A percentile compares a stretch with the other conserved stretches of the same genome.
These are phyloP conservation scores for Arachnopeziza araneosa DNA, from an alignment of 2,329 filamentous ascomycete species.

Conservation along the genomic window DNA sequence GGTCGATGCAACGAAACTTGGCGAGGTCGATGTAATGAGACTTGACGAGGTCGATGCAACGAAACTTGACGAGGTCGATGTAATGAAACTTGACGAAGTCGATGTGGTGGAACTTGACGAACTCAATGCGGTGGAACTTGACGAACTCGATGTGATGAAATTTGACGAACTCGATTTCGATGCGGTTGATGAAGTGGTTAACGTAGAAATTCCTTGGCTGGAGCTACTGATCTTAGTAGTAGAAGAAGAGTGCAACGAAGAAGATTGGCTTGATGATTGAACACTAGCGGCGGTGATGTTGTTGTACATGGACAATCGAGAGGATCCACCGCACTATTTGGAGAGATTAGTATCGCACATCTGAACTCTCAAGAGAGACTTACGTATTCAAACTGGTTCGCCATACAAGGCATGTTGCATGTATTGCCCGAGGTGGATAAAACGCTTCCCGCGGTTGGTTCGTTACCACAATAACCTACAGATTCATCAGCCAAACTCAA, in stretches of 20 bases:
- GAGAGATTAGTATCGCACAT: constrained; percentile 3
- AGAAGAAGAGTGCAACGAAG: background rate
- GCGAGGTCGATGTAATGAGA: no score
- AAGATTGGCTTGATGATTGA: constrained; percentile 1
- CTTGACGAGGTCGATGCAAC: no score
- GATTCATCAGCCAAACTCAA: background rate
- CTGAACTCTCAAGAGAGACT: constrained; percentile 12
- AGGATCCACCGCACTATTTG: constrained; percentile 19
- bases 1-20: no score
- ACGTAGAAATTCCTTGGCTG: background rate
- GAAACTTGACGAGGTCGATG: no score
- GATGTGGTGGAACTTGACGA: no score
- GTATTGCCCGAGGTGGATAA: constrained; percentile 21
- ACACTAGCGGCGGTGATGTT: background rate
- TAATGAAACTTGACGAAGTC: no score
- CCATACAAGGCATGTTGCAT: constrained; percentile 16
- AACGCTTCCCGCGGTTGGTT: constrained; percentile 17
- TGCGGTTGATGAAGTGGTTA: background rate
- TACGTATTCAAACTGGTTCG: constrained; percentile 27
- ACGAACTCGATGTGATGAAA: no score
- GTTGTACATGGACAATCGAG: constrained; percentile 20
- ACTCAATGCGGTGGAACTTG: no score
- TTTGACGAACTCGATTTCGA: no score
- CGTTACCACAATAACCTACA: constrained; percentile 25
- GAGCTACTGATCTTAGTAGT: background rate